phyloP scores from a whole-genome alignment of 345 rosid genomes.

The Corymbia maculata region DNA sequence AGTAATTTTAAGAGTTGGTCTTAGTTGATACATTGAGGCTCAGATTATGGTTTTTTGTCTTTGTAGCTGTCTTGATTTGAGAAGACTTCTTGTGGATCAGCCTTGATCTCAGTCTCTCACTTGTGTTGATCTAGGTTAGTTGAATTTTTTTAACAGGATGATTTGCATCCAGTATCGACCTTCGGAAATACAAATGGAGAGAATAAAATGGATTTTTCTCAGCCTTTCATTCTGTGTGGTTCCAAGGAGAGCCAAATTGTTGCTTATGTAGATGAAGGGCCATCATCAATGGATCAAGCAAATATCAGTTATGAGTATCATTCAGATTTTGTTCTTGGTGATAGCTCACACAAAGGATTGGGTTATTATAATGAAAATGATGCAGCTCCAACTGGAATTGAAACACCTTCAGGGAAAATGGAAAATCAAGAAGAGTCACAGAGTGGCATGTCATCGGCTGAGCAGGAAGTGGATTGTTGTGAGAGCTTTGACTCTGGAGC shows the following conservation, averaged over 20 bases:
- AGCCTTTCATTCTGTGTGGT: constrained; percentile 32
- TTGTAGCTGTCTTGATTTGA: not conserved
- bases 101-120: not conserved
- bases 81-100: not conserved
- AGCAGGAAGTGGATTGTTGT: constrained; percentile 21
- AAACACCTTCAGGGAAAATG: constrained; percentile 27
- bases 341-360: constrained; percentile 47
- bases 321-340: constrained; percentile 61
- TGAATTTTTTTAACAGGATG: constrained; percentile 10
- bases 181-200: not conserved
- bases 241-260: constrained; percentile 36
- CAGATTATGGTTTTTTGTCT: not conserved
- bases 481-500: constrained; percentile 11
- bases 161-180: constrained; percentile 7
- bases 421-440: constrained; percentile 19
- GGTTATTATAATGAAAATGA: constrained; percentile 54
- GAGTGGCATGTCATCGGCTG: constrained; percentile 16
- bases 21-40: not conserved
- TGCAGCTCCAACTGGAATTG: constrained; percentile 27
- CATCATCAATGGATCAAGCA: constrained; percentile 22
- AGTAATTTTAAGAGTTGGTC: not conserved
- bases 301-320: constrained; percentile 41
- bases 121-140: not conserved
- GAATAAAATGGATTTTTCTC: constrained; percentile 9
- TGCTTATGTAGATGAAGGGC: constrained; percentile 55